These are phyloP conservation scores for Blastobotrys elegans DNA, from an alignment of 1,139 yeast species.

Conservation along the genomic window DNA sequence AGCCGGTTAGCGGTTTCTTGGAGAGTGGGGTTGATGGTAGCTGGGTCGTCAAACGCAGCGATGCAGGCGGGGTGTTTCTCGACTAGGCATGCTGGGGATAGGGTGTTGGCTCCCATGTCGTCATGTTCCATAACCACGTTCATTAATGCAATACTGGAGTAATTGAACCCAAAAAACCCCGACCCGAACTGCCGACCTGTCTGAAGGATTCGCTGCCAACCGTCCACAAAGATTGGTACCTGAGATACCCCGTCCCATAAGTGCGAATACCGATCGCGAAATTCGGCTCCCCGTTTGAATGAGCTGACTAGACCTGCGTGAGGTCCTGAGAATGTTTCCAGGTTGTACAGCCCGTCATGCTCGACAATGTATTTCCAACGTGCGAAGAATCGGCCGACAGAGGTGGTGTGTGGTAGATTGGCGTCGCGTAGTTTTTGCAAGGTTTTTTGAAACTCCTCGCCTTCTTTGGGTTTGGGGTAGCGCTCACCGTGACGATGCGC, in stretches of 20 bases:
- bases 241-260: slow-evolving; percentile 33
- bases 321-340: slow-evolving; percentile 33
- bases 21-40: slow-evolving; percentile 29
- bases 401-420: slow-evolving; percentile 16
- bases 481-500: slow-evolving; percentile 70
- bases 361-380: slow-evolving; percentile 35
- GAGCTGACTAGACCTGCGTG: slow-evolving; percentile 35
- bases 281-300: slow-evolving; percentile 30
- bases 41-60: not conserved
- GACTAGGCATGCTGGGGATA: slow-evolving; percentile 34
- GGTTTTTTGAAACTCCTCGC: slow-evolving; percentile 11
- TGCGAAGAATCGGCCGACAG: slow-evolving; percentile 35
- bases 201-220: slow-evolving; percentile 38
- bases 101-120: slow-evolving; percentile 39
- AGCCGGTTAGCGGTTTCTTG: slow-evolving; percentile 5
- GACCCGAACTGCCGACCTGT: slow-evolving; percentile 39
- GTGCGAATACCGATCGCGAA: slow-evolving; percentile 35
- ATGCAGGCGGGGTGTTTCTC: slow-evolving; percentile 21
- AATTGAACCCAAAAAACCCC: slow-evolving; percentile 40
- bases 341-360: slow-evolving; percentile 27
- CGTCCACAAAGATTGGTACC: slow-evolving; percentile 34
- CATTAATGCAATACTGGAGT: slow-evolving; percentile 33
- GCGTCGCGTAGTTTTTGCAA: slow-evolving; percentile 5
- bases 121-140: slow-evolving; percentile 37
- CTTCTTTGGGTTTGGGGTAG: slow-evolving; percentile 40